A percentile compares a stretch with the other conserved stretches of the same genome.
Evolutionary conservation across 305 asterid genomes (phyloP).

Genomic region (Fraxinus sp.): DNA sequence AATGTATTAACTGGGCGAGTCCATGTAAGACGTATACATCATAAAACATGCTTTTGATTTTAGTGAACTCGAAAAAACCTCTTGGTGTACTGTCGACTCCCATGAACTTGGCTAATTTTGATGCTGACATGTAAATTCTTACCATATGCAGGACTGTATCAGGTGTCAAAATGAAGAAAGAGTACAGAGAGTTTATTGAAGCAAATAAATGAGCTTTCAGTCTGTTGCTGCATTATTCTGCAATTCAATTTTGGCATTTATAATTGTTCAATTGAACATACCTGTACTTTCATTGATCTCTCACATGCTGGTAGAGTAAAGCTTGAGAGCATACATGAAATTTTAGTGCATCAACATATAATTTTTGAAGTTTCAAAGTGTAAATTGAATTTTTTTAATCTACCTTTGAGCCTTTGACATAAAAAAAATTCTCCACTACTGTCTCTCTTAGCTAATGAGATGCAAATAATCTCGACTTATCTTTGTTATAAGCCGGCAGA

Average conservation of each 20-base stretch:
- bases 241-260: not conserved
- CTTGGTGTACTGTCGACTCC: not conserved
- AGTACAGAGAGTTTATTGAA: conserved; percentile 62
- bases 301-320: not conserved
- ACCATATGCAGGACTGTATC: conserved; percentile 65
- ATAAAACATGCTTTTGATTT: not conserved
- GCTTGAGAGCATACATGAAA: not conserved
- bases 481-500: not conserved
- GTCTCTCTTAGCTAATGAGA: not conserved
- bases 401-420: not conserved
- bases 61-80: not conserved
- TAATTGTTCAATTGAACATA: not conserved
- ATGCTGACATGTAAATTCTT: conserved; percentile 3
- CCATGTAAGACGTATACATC: not conserved
- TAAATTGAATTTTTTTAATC: not conserved
- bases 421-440: not conserved
- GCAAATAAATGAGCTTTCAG: conserved; percentile 33
- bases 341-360: not conserved
- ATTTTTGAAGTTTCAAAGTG: not conserved
- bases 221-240: not conserved
- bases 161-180: conserved; percentile 80
- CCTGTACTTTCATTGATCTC: not conserved
- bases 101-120: not conserved
- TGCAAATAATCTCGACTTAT: not conserved
- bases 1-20: not conserved